phyloP scores from a whole-genome alignment of 2,329 filamentous ascomycete genomes.

The Amauroascus verrucosus region DNA sequence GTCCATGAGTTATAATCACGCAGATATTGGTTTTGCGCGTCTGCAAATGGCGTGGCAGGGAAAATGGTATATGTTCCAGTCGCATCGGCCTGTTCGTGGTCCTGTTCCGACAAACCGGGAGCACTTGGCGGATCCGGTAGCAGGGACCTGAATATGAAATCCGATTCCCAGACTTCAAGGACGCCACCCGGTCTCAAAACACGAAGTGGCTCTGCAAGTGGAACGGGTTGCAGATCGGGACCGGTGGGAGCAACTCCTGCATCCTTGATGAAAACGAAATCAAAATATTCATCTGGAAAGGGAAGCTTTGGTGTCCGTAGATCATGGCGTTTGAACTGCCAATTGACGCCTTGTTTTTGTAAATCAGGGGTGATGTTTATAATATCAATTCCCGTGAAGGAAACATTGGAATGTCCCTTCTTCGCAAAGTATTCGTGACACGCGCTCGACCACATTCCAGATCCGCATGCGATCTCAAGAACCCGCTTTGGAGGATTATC shows the following conservation, averaged over 20 bases:
- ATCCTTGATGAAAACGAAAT: slow-evolving; percentile 83
- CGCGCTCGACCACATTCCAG: slow-evolving; percentile 79
- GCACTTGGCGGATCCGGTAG: slow-evolving; percentile 62
- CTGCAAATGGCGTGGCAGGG: slow-evolving; percentile 68
- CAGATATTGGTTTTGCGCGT: slow-evolving; percentile 70
- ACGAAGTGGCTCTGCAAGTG: slow-evolving; percentile 66
- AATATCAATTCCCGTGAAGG: slow-evolving; percentile 75
- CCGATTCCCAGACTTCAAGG: slow-evolving; percentile 82
- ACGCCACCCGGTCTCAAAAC: slow-evolving; percentile 67
- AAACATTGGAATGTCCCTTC: slow-evolving; percentile 57
- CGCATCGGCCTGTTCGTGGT: slow-evolving; percentile 53
- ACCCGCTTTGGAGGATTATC: slow-evolving; percentile 63
- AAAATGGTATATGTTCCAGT: slow-evolving; percentile 77
- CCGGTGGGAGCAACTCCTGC: slow-evolving; percentile 57
- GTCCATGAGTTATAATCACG: slow-evolving; percentile 78
- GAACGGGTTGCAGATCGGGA: slow-evolving; percentile 42
- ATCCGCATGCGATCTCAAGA: slow-evolving; percentile 78
- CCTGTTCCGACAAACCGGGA: slow-evolving; percentile 48
- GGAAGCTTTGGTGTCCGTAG: slow-evolving; percentile 65
- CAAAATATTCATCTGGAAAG: slow-evolving; percentile 69
- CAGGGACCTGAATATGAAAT: slow-evolving; percentile 73
- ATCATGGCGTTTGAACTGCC: slow-evolving; percentile 83
- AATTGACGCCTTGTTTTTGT: slow-evolving; percentile 65
- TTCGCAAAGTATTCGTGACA: slow-evolving; percentile 70
- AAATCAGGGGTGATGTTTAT: slow-evolving; percentile 59